Base-by-base conservation (phyloP, 495 filamentous ascomycete genomes). In the Hapsidospora chrysogenum region DNA sequence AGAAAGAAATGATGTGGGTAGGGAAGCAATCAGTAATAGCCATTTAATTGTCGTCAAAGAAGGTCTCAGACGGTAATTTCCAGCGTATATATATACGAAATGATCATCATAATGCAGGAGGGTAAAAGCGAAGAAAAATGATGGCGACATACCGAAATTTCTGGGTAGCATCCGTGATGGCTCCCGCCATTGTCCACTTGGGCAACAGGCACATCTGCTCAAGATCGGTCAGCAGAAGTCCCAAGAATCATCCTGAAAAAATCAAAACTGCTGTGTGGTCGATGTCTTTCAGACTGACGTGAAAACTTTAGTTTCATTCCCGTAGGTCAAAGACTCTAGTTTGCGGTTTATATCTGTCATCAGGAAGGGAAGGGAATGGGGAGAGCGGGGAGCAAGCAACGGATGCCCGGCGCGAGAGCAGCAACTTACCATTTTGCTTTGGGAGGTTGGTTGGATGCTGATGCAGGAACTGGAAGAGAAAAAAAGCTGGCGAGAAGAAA, bases 291-390 rank as follows among this genome's bases (percentile, higher is more conserved):
- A 96, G 87, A 85, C 87, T 96, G 87, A 96, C 87, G 87, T 96
- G 78, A 77, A 82, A 84, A 78, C 74, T 63, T 50, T 57, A 79
- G 78, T 87, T 94, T 87, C 89, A 92, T 84, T 73, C 78, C 79
- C 65, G 65, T 54, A 67, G 82, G 80, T 96, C 87, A 96, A 95
- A 96, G 87, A 96, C 87, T 96, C 87, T 96, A 96, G 87, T 96
- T 96, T 86, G 82, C 74, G 78, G 85, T 87, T 80, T 85, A 70
- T 74, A 68, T 53, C 31, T 72, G 58, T 72, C 68, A 70, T 72
- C 68, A 72, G 45, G 38, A 46, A 49, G 55, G 18, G 36, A 37
- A 36, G 16, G 34, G 14, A 29, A 22, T 30, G 27, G 30, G 18
- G 35, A 36, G 32, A n/a, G n/a, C n/a, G n/a, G n/a, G n/a, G n/a